Percentiles rank a stretch among this genome's conserved stretches.
Evolutionary conservation across 2,329 filamentous ascomycete genomes (phyloP).

Genomic region (Penicillium oxalicum): DNA sequence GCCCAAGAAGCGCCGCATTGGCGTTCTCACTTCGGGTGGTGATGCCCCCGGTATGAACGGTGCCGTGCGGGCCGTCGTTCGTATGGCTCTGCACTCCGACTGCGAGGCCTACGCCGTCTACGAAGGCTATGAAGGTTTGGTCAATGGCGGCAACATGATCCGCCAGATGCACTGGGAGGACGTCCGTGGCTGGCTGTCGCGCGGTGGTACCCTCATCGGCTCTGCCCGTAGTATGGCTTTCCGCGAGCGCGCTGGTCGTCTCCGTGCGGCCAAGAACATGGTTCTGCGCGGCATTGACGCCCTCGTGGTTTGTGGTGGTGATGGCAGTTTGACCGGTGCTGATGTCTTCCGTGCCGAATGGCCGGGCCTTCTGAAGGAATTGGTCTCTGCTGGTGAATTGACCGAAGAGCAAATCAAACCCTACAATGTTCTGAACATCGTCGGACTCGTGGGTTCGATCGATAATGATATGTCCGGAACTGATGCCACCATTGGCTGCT

Average conservation of each 20-base stretch:
- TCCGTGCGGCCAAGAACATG: constrained; percentile 90
- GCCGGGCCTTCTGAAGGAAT: constrained; percentile 79
- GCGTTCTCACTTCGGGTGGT: constrained; percentile 88
- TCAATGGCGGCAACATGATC: constrained; percentile 83
- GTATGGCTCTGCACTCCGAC: constrained; percentile 79
- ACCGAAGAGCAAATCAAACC: constrained; percentile 64
- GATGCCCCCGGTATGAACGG: constrained; percentile 95
- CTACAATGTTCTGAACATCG: constrained; percentile 87
- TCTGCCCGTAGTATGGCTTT: constrained; percentile 91
- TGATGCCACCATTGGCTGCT: constrained; percentile 94
- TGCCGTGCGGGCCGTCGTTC: constrained; percentile 81
- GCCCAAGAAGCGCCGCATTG: constrained; percentile 61
- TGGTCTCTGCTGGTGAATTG: constrained; percentile 68
- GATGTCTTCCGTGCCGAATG: constrained; percentile 91
- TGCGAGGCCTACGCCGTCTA: constrained; percentile 78
- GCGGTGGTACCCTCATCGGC: constrained; percentile 92
- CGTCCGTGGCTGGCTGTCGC: constrained; percentile 87
- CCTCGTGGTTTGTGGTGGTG: constrained; percentile 92
- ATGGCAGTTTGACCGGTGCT: constrained; percentile 91
- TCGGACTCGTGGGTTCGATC: constrained; percentile 92
- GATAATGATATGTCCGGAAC: constrained; percentile 98
- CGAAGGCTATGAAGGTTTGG: constrained; percentile 93
- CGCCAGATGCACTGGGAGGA: constrained; percentile 85
- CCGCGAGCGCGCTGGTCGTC: constrained; percentile 76
- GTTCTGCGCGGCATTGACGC: constrained; percentile 89